Conservation (phyloP, 495 filamentous ascomycete species). For the Chaetomidium leptoderma region DNA sequence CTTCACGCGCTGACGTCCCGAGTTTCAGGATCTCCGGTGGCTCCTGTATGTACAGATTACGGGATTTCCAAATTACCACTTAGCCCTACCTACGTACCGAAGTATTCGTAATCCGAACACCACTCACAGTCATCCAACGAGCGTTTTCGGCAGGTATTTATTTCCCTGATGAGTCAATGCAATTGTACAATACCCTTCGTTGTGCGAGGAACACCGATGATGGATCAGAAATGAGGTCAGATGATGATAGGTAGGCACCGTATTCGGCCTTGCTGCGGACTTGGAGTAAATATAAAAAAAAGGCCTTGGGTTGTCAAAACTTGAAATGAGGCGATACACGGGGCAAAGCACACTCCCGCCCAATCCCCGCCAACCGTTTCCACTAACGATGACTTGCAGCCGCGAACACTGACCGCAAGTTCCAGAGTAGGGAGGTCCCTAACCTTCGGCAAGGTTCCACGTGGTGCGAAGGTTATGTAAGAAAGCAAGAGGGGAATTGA, state of each 20-base stretch:
- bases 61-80: neutral
- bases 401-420: neutral
- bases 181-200: too few species aligned
- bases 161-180: too few species aligned
- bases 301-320: too few species aligned
- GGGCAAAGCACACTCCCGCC: slow-evolving; percentile 12
- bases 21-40: neutral
- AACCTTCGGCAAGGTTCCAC: too few species aligned
- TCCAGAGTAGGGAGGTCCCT: too few species aligned
- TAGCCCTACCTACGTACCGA: neutral
- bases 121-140: too few species aligned
- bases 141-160: too few species aligned
- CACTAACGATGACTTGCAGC: slow-evolving; percentile 15
- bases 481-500: neutral
- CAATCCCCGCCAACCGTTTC: slow-evolving; percentile 2
- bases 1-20: neutral
- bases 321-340: slow-evolving; percentile 16
- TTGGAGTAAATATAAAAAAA: neutral
- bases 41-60: neutral
- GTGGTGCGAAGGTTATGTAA: slow-evolving; percentile 2
- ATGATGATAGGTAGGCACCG: neutral
- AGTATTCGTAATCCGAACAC: too few species aligned
- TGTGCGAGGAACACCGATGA: neutral
- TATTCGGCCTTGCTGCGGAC: slow-evolving; percentile 2
- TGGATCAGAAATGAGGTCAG: neutral